A percentile compares a stretch with the other conserved stretches of the same genome.
These are phyloP conservation scores for Ophiostoma sp. DNA, from an alignment of 2,329 filamentous ascomycete species.

Conservation along the genomic window DNA sequence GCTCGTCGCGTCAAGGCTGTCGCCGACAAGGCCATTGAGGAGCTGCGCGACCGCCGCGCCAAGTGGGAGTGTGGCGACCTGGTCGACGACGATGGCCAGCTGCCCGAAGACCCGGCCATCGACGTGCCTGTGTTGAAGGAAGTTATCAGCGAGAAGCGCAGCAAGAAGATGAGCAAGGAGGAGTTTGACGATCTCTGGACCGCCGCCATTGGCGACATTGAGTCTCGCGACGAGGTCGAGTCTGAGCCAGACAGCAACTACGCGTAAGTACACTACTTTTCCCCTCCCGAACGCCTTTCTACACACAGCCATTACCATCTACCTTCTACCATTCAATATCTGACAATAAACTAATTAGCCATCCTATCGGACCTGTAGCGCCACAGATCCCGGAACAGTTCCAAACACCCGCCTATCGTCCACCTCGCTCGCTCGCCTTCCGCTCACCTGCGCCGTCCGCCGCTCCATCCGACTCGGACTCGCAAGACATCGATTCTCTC, in stretches of 20 bases:
- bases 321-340: slow-evolving; percentile 33
- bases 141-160: slow-evolving; percentile 71
- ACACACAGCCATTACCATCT: slow-evolving; percentile 15
- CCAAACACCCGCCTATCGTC: slow-evolving; percentile 68
- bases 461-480: slow-evolving; percentile 75
- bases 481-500: slow-evolving; percentile 83
- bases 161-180: slow-evolving; percentile 77
- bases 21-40: slow-evolving; percentile 82
- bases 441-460: slow-evolving; percentile 78
- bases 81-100: slow-evolving; percentile 60
- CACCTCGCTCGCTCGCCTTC: slow-evolving; percentile 87
- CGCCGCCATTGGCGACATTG: slow-evolving; percentile 71
- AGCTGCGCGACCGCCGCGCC: slow-evolving; percentile 79
- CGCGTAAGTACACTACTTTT: slow-evolving; percentile 51
- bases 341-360: slow-evolving; percentile 79
- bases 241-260: slow-evolving; percentile 43
- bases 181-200: slow-evolving; percentile 91
- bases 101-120: slow-evolving; percentile 58
- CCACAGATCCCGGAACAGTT: slow-evolving; percentile 63
- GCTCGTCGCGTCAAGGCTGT: slow-evolving; percentile 82
- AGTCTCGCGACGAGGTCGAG: slow-evolving; percentile 61
- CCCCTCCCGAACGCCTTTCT: background rate
- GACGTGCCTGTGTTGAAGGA: slow-evolving; percentile 75
- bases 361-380: slow-evolving; percentile 70
- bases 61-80: slow-evolving; percentile 87